A percentile compares a stretch with the other conserved stretches of the same genome.
phyloP scores from a whole-genome alignment of 805 yeast genomes.

The Ogataea thermomethanolica region DNA sequence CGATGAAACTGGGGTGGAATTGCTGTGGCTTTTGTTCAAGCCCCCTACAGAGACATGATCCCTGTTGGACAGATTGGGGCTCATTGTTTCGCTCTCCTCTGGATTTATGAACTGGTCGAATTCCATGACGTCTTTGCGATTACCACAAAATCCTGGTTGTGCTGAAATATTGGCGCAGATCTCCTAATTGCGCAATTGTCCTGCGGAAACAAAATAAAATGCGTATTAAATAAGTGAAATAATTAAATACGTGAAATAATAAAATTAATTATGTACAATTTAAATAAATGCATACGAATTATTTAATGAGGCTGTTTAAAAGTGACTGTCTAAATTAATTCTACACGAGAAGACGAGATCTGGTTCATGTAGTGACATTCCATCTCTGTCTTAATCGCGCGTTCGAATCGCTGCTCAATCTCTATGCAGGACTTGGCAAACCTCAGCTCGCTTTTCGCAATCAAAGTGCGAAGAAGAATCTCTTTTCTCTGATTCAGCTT shows the following conservation, averaged over 20 bases:
- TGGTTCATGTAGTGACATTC: conserved; percentile 15
- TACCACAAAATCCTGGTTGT: too few relatives aligned
- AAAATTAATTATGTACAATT: too few relatives aligned
- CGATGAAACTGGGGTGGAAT: conserved; percentile 5
- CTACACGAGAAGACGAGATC: conserved; percentile 2
- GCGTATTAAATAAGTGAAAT: too few relatives aligned
- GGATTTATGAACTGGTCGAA: too few relatives aligned
- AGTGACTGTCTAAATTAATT: conserved; percentile 1
- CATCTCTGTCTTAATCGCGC: conserved; percentile 28
- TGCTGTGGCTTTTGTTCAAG: not conserved
- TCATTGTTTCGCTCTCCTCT: not conserved
- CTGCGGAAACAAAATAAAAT: too few relatives aligned
- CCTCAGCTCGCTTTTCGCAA: conserved; percentile 39
- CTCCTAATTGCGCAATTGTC: too few relatives aligned
- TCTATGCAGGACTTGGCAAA: conserved; percentile 26
- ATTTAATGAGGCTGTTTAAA: too few relatives aligned
- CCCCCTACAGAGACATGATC: conserved; percentile 1
- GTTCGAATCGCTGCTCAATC: conserved; percentile 28
- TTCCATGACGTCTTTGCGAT: too few relatives aligned
- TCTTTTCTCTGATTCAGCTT: conserved; percentile 46
- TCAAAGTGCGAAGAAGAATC: conserved; percentile 64
- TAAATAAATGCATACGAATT: too few relatives aligned
- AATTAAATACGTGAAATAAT: too few relatives aligned
- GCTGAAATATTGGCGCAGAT: too few relatives aligned
- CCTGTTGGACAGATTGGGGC: conserved; percentile 1